Evolutionary conservation across 371 early-diverging fungal genomes (phyloP).

Genomic region (Sporodiniella umbellata): DNA sequence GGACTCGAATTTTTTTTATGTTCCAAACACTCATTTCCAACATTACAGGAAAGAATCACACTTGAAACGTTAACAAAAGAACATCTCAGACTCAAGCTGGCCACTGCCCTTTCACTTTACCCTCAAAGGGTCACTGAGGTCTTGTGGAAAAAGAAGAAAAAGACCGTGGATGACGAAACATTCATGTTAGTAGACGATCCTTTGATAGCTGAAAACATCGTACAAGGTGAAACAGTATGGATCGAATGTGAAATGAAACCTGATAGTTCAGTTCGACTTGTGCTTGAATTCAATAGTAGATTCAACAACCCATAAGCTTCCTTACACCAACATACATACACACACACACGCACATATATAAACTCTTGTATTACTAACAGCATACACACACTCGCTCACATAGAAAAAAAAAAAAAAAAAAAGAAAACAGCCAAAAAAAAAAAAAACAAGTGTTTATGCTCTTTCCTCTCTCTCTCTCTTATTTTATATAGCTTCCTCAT

Average conservation of each 20-base stretch:
- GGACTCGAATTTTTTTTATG: conserved; percentile 7
- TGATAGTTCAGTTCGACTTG: conserved; percentile 14
- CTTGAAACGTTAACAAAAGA: conserved; percentile 9
- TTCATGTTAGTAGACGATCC: conserved; percentile 22
- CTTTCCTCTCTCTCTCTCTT: no score
- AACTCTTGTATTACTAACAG: no score
- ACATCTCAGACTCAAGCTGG: conserved; percentile 8
- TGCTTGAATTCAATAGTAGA: conserved; percentile 15
- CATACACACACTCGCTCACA: no score
- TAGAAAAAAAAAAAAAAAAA: no score
- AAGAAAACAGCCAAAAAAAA: no score
- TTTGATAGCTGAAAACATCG: conserved; percentile 17
- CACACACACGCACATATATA: no score
- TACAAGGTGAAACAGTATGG: conserved; percentile 10
- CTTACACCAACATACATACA: not conserved
- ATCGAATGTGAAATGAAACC: conserved; percentile 21
- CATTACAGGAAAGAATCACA: not conserved
- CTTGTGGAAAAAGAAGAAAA: conserved; percentile 12
- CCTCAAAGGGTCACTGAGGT: conserved; percentile 14
- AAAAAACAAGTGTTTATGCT: no score
- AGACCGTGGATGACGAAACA: not conserved
- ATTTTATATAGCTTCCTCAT: no score
- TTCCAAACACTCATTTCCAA: conserved; percentile 2
- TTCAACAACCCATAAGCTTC: not conserved
- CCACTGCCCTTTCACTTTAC: conserved; percentile 6